phyloP scores from a whole-genome alignment of 2,329 filamentous ascomycete species.

The Aspergillus fumigatiaffinis region DNA sequence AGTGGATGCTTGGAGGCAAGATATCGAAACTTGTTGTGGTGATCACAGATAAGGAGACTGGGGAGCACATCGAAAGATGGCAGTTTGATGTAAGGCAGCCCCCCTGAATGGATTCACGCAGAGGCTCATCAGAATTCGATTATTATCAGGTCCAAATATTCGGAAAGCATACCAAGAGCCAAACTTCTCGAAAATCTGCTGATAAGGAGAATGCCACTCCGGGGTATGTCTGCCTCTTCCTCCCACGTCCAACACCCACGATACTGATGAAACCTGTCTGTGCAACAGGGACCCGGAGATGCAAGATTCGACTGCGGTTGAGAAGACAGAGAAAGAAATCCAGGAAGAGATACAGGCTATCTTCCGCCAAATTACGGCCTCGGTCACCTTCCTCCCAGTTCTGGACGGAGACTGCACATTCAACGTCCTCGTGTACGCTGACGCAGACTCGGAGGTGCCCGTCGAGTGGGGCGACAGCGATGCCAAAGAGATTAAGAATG shows the following conservation, averaged over 20 bases:
- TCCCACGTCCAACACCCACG: neutral
- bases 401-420: conserved; percentile 94
- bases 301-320: conserved; percentile 36
- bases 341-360: conserved; percentile 94
- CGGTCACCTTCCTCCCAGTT: conserved; percentile 93
- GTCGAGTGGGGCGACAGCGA: conserved; percentile 99
- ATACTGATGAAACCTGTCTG: conserved; percentile 1
- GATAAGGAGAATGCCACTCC: conserved; percentile 69
- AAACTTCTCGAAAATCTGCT: conserved; percentile 45
- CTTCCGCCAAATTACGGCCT: conserved; percentile 96
- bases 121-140: conserved; percentile 6
- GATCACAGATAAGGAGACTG: conserved; percentile 94
- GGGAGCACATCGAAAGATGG: conserved; percentile 94
- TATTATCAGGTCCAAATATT: conserved; percentile 53
- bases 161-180: conserved; percentile 48
- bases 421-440: conserved; percentile 96
- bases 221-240: conserved; percentile 40
- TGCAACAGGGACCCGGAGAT: conserved; percentile 25
- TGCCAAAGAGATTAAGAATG: conserved; percentile 91
- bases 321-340: conserved; percentile 91
- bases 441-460: conserved; percentile 92
- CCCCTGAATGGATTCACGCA: neutral
- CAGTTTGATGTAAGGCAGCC: conserved; percentile 75
- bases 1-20: conserved; percentile 96
- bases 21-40: conserved; percentile 97